Evolutionary conservation across 2,329 filamentous ascomycete species (phyloP), one percentile per base, ranked within the genome.

Genomic region (Aspergillus fischeri): DNA sequence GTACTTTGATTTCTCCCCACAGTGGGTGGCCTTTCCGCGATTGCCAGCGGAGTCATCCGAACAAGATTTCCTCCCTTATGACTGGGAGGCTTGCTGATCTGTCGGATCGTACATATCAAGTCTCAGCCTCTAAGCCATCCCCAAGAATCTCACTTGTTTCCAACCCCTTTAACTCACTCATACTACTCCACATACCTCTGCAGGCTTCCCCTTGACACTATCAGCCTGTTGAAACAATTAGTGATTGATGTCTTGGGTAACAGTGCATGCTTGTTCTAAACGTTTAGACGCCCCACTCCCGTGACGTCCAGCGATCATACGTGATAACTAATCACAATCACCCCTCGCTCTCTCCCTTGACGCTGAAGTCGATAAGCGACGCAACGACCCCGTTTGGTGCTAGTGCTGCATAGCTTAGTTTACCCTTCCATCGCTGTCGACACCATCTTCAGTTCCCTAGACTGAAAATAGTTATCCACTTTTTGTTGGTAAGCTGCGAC

Each of bases 401-500:
- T 47, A 47, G 44, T 14, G 20, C 21, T 47, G 21, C 44, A 47
- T 47, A 47, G 44, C 14, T 11, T 24, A 24, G 24, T 47, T 14
- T 24, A 25, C 6, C 29, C n/a, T 45, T 35, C 51, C 47, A 54
- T 52, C 27, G 20, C 14, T 52, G 35, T 55, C 58, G 42, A 28
- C 41, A 27, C 41, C 28, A 51, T 51, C 27, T 32, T 8, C 53
- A 49, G 27, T 42, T 35, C 11, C 44, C 47, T 28, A 27, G 7
- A 29, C 28, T 28, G 21, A 50, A 51, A 42, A 44, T 52, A 47
- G 29, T 20, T 20, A 21, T 21, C 41, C 21, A 14, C 21, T 42
- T 48, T 55, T 41, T 29, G 28, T 59, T 56, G 62, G 59, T 63
- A 59, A 56, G 63, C 60, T 66, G 63, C 63, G 64, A 62, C 62